phyloP scores from a whole-genome alignment of 2,329 filamentous ascomycete genomes.

The Trichoderma gracile region DNA sequence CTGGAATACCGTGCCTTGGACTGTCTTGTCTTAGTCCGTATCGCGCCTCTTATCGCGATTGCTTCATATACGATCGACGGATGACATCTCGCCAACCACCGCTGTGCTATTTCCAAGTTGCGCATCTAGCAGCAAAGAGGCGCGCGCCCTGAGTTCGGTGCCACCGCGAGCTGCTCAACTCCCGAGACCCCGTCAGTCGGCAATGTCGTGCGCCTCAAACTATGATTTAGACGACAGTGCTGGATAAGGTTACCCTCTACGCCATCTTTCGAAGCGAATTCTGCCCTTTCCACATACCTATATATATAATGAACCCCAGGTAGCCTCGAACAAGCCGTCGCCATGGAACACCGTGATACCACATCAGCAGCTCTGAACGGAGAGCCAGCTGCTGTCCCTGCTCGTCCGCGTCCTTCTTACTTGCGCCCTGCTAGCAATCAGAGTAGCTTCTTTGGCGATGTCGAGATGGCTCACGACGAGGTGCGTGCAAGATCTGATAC shows the following conservation, averaged over 20 bases:
- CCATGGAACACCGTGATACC: slow-evolving; percentile 34
- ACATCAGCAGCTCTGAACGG: slow-evolving; percentile 30
- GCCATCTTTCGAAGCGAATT: neutral
- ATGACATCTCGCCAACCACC: neutral
- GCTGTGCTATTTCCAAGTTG: neutral
- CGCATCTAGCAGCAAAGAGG: neutral
- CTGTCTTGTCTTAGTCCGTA: too few species aligned
- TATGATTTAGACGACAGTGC: neutral
- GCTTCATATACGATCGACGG: neutral
- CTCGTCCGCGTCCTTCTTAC: slow-evolving; percentile 44
- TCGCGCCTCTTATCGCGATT: slow-evolving; percentile 3
- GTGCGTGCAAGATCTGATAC: slow-evolving; percentile 45
- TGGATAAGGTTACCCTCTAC: slow-evolving; percentile 4
- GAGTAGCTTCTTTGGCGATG: slow-evolving; percentile 81
- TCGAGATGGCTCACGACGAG: slow-evolving; percentile 99
- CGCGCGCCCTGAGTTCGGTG: neutral
- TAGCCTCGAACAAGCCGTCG: slow-evolving; percentile 2
- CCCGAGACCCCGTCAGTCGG: neutral
- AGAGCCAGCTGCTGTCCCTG: slow-evolving; percentile 30
- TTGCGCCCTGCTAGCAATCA: slow-evolving; percentile 67
- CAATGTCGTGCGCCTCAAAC: neutral
- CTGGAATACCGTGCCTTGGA: too few species aligned
- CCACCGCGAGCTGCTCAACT: neutral
- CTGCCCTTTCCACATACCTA: neutral
- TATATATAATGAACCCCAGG: slow-evolving; percentile 12